Evolutionary conservation across 2,329 filamentous ascomycete species (phyloP), one percentile per base, ranked within the genome.

Genomic region (Calonectria hawksworthii): DNA sequence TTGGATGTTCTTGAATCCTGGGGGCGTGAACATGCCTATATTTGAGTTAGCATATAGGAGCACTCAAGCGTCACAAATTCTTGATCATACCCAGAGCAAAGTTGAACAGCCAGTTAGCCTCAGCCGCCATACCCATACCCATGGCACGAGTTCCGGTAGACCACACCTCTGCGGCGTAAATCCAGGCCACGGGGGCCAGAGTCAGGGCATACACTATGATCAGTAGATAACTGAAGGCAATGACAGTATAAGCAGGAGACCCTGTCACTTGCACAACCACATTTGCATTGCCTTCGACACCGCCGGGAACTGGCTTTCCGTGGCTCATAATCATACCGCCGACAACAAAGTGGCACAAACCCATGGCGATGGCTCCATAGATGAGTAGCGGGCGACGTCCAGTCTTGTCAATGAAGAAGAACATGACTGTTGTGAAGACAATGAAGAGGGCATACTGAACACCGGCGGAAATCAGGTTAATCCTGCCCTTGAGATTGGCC

Each of bases 371-470:
- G 21, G 54, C 30, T 26, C 92, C 92, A n/a, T 87, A 85, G 73
- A 93, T 90, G 76, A 94, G 89, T 64, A 93, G 86, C 76, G 90
- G 89, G 74, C 92, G 92, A 73, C 92, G 88, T 34, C 92, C 92
- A n/a, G 88, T 86, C 21, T 82, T 85, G 74, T 90, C 89, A 65
- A 90, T 89, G 74, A 87, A 87, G 36, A 88, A 85, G 70, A 90
- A 87, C 79, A 88, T 87, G 65, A 86, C 76, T 4, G 86, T 83
- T 1, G 87, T 90, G 38, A 88, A 89, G 44, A 86, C 82, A 47
- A 89, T 84, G 79, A 89, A 89, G 56, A 90, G 85, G 18, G 87
- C 88, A 74, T 90, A 90, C 80, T 90, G 88, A 38, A 90, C 86
- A 21, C 86, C 87, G 1, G 88, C 87, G 2, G 88, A 88, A 75